These are phyloP conservation scores for Ogataea allantospora DNA, from an alignment of 805 yeast species.

Conservation along the genomic window DNA sequence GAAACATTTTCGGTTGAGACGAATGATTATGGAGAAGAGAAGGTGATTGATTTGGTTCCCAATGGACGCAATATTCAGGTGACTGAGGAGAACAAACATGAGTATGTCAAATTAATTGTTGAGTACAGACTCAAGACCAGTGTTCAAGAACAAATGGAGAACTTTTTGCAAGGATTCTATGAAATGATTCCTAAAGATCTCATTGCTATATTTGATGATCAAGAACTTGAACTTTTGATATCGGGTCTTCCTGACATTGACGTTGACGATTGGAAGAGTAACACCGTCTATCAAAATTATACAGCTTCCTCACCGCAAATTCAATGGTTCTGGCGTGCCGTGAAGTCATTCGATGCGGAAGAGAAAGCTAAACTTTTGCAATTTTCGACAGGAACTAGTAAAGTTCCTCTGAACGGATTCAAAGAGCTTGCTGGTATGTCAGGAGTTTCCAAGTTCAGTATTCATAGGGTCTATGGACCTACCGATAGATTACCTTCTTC, in stretches of 20 bases:
- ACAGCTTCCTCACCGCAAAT: conserved; percentile 80
- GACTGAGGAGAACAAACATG: conserved; percentile 86
- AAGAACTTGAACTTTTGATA: conserved; percentile 86
- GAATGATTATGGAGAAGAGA: conserved; percentile 90
- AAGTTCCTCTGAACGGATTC: conserved; percentile 94
- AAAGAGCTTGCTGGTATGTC: conserved; percentile 84
- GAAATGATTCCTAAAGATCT: conserved; percentile 83
- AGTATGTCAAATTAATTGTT: conserved; percentile 81
- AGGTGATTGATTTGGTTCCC: conserved; percentile 76
- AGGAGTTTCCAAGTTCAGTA: conserved; percentile 82
- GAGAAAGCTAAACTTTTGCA: conserved; percentile 92
- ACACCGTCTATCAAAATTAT: conserved; percentile 79
- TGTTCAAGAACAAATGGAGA: conserved; percentile 83
- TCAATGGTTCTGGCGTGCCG: conserved; percentile 98
- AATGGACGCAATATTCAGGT: conserved; percentile 83
- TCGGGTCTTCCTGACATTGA: conserved; percentile 96
- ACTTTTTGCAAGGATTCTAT: conserved; percentile 82
- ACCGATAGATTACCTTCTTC: conserved; percentile 89
- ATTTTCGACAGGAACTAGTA: conserved; percentile 95
- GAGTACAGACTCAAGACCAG: conserved; percentile 83
- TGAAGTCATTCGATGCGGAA: conserved; percentile 87
- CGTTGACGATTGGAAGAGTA: conserved; percentile 92
- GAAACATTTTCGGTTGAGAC: conserved; percentile 93
- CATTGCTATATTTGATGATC: conserved; percentile 88
- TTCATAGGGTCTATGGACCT: conserved; percentile 85